phyloP scores from a whole-genome alignment of 805 yeast genomes.

The Priceomyces medius region DNA sequence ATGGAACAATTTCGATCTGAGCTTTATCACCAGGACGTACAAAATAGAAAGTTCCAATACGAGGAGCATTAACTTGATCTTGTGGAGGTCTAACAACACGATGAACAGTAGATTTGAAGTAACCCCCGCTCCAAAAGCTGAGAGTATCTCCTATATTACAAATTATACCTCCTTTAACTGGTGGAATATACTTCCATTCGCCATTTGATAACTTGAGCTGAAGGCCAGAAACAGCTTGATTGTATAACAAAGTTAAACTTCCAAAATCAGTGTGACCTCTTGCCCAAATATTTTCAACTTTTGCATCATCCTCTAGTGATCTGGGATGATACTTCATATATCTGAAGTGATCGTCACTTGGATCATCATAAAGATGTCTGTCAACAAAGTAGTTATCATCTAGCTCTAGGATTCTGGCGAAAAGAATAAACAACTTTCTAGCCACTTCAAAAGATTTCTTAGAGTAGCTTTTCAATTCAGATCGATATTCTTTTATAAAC shows the following conservation, averaged over 20 bases:
- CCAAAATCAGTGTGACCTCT: conserved; percentile 39
- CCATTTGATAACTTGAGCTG: conserved; percentile 30
- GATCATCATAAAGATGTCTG: conserved; percentile 29
- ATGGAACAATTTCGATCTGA: conserved; percentile 26
- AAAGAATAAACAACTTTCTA: conserved; percentile 24
- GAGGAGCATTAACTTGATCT: conserved; percentile 28
- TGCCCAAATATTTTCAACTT: conserved; percentile 31
- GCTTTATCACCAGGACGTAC: conserved; percentile 34
- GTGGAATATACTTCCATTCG: conserved; percentile 34
- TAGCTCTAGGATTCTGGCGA: conserved; percentile 34
- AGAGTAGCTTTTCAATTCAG: conserved; percentile 20
- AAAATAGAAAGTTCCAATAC: conserved; percentile 37
- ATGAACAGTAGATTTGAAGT: conserved; percentile 34
- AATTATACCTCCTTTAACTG: conserved; percentile 29
- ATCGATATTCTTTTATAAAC: conserved; percentile 22
- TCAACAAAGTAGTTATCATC: conserved; percentile 33
- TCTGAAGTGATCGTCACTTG: conserved; percentile 34
- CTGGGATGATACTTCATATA: conserved; percentile 35
- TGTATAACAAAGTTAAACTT: conserved; percentile 31
- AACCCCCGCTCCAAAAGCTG: conserved; percentile 35
- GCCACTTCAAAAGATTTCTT: conserved; percentile 22
- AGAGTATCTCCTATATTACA: conserved; percentile 38
- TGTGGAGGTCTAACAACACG: conserved; percentile 35
- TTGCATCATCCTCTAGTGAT: conserved; percentile 25
- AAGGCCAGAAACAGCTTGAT: conserved; percentile 36